A percentile compares a stretch with the other conserved stretches of the same genome.
Conservation (phyloP, 441 rosid genomes). For the Pelargonium myrrhifolium region DNA sequence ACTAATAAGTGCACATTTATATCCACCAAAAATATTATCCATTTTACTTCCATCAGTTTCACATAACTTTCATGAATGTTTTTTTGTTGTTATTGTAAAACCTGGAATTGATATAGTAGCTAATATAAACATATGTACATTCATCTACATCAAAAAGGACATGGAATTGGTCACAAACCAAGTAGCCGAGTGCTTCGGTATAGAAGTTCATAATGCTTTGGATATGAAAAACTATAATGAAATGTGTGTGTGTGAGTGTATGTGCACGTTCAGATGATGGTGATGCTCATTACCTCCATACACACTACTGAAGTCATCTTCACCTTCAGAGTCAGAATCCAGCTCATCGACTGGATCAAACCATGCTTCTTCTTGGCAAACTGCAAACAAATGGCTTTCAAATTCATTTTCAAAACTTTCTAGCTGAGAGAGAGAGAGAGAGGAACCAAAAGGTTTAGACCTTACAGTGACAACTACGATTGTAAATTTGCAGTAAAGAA, state of each 20-base stretch:
- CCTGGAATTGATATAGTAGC: too few species aligned
- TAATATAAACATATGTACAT: too few species aligned
- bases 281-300: conserved; percentile 56
- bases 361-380: conserved; percentile 81
- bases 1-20: conserved; percentile 28
- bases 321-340: conserved; percentile 61
- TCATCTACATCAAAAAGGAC: not conserved
- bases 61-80: conserved; percentile 47
- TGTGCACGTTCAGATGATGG: not conserved
- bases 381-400: conserved; percentile 27
- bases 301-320: conserved; percentile 66
- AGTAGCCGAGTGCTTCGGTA: not conserved
- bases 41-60: conserved; percentile 59
- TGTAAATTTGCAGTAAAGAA: not conserved
- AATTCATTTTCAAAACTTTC: conserved; percentile 6
- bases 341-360: conserved; percentile 72
- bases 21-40: conserved; percentile 34
- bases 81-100: too few species aligned
- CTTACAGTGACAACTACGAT: not conserved
- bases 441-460: too few species aligned
- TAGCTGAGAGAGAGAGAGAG: not conserved
- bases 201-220: conserved; percentile 39
- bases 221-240: not conserved
- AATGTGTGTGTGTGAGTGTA: too few species aligned
- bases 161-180: not conserved